Base-by-base conservation (phyloP, 495 filamentous ascomycete species). In the Aspergillus nidulans region DNA sequence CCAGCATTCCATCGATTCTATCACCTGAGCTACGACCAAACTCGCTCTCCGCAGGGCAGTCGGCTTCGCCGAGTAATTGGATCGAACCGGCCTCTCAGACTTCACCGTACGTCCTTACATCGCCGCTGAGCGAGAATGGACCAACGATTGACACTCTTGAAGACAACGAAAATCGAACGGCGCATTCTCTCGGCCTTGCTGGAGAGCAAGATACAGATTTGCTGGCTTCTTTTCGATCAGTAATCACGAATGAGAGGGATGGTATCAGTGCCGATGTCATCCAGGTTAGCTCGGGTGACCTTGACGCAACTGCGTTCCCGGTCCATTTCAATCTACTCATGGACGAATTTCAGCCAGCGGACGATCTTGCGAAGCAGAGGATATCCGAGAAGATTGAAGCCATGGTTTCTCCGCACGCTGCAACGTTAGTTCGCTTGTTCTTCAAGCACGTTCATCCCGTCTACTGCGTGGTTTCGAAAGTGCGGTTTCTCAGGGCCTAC, bases 251-350 rank as follows among this genome's bases (percentile, higher is more conserved):
- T n/a, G 49, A 52, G 49, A 19, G 7, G 16, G 49, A 52, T 42
- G 49, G 49, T 2, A 24, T 52, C 12, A 52, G 49, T 20, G 49
- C 49, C n/a, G 49, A 52, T 15, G 49, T 52, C n/a, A 52, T 52
- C 38, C 49, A 52, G 38, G 34, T 24, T 20, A 28, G 10, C 21
- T 20, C 49, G 18, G 38, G 49, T 1, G 49, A 52, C 19, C 49
- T 41, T 13, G 49, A 30, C 0, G 9, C 19, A 1, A 20, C 38
- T 20, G 38, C 49, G 1, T 41, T 41, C 13, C 49, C 49, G 3
- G 25, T 52, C 1, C 49, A 52, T n/a, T 52, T 52, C 16, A 52
- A 52, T 19, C 34, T 52, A 6, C 12, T 52, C 7, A 39, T 16
- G 9, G 49, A 52, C 38, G 49, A 52, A 23, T 52, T 52, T 23